Percentiles rank a stretch among this genome's conserved stretches.
phyloP scores from a whole-genome alignment of 345 rosid species.

The Salix purpurea region DNA sequence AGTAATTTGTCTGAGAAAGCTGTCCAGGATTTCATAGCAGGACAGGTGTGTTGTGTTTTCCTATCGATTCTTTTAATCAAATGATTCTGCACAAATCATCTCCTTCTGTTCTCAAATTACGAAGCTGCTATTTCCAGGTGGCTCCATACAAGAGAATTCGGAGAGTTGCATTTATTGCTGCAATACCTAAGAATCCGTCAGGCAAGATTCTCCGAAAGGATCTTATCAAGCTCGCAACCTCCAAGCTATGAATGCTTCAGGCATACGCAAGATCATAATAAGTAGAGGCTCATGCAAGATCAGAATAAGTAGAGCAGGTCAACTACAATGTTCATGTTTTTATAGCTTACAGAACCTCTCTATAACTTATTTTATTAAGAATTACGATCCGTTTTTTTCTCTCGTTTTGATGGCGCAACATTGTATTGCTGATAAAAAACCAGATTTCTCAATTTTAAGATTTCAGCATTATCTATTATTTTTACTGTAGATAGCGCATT shows the following conservation, averaged over 20 bases:
- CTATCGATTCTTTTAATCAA: neutral
- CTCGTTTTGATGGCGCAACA: no score
- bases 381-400: no score
- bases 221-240: constrained; percentile 67
- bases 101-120: neutral
- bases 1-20: constrained; percentile 40
- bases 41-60: constrained; percentile 42
- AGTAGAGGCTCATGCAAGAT: neutral
- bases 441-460: no score
- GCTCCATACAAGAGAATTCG: constrained; percentile 78
- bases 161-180: constrained; percentile 50
- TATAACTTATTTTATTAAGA: neutral
- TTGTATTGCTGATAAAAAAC: no score
- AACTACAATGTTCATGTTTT: neutral
- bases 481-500: no score
- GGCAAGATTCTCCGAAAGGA: constrained; percentile 88
- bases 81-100: neutral
- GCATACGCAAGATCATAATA: neutral
- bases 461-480: no score
- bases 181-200: constrained; percentile 71
- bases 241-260: constrained; percentile 47
- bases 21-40: constrained; percentile 62
- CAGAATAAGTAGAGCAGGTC: neutral
- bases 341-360: neutral
- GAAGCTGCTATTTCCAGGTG: constrained; percentile 37